Evolutionary conservation across 495 filamentous ascomycete genomes (phyloP).

Genomic region (Pseudomonodictys pantanalensis): DNA sequence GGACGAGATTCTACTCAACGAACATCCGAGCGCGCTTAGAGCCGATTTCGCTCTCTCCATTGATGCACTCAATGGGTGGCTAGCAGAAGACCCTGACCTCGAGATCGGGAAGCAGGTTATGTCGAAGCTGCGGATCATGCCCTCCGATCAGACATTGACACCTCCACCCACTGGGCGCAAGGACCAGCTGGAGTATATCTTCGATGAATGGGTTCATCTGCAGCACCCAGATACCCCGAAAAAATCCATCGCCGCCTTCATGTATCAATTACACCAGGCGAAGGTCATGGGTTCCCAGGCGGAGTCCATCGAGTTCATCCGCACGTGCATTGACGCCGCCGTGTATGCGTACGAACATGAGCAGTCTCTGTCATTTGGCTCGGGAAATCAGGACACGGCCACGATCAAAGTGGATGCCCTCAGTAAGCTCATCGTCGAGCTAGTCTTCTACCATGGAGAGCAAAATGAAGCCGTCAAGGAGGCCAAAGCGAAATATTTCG

Average conservation of each 20-base stretch:
- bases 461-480: slow-evolving; percentile 55
- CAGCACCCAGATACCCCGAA: slow-evolving; percentile 69
- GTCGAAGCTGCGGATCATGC: slow-evolving; percentile 56
- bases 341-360: slow-evolving; percentile 72
- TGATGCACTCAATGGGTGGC: slow-evolving; percentile 78
- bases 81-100: slow-evolving; percentile 66
- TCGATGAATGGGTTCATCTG: slow-evolving; percentile 88
- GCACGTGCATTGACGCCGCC: slow-evolving; percentile 75
- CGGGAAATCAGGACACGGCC: slow-evolving; percentile 62
- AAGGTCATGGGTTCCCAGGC: slow-evolving; percentile 68
- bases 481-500: slow-evolving; percentile 64
- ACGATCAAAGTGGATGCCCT: slow-evolving; percentile 82
- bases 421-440: slow-evolving; percentile 72
- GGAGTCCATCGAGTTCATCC: slow-evolving; percentile 73
- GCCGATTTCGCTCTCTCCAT: slow-evolving; percentile 80
- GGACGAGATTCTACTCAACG: slow-evolving; percentile 71
- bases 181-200: slow-evolving; percentile 88
- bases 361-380: slow-evolving; percentile 48
- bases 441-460: slow-evolving; percentile 66
- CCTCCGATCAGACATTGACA: slow-evolving; percentile 30
- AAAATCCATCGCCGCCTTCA: slow-evolving; percentile 70
- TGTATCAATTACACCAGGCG: slow-evolving; percentile 75
- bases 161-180: slow-evolving; percentile 47
- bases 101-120: slow-evolving; percentile 65
- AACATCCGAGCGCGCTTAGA: slow-evolving; percentile 70